Evolutionary conservation across 768 basidiomycete genomes (phyloP).

Genomic region (Chalciporus sphaerocephalus): DNA sequence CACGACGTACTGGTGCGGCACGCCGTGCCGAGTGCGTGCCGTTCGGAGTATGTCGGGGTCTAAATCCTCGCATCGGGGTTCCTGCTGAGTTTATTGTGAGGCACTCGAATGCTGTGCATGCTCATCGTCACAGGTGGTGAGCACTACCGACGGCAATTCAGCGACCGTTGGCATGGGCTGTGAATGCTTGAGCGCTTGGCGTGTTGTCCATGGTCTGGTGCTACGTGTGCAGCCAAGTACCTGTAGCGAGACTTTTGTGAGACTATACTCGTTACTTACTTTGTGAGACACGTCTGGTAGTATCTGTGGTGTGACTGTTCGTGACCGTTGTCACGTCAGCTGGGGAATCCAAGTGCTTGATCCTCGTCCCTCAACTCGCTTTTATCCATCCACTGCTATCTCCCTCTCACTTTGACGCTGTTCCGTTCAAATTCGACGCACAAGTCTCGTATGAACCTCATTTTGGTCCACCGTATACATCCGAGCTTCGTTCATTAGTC

Average conservation of each 20-base stretch:
- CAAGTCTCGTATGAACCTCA: constrained; percentile 18
- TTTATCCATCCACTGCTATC: constrained; percentile 1
- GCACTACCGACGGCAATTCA: too few species aligned
- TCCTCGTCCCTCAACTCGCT: constrained; percentile 15
- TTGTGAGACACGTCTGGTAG: too few species aligned
- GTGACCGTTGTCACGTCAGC: constrained; percentile 7
- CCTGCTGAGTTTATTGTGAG: too few species aligned
- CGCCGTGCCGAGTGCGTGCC: constrained; percentile 16
- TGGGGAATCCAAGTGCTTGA: constrained; percentile 15
- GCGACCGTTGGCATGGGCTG: background rate
- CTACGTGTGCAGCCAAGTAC: too few species aligned
- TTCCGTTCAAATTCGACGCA: background rate
- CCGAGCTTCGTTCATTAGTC: constrained; percentile 9
- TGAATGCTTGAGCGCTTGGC: too few species aligned
- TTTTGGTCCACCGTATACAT: constrained; percentile 9
- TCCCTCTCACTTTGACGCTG: background rate
- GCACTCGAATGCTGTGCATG: too few species aligned
- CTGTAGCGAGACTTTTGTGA: too few species aligned
- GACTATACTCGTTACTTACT: too few species aligned
- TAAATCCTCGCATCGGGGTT: background rate
- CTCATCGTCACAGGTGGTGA: too few species aligned
- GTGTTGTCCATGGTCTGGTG: background rate
- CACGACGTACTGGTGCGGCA: background rate
- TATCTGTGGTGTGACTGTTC: background rate
- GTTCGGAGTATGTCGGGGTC: constrained; percentile 12